Base-by-base conservation (phyloP, 2,329 filamentous ascomycete genomes). In the Hypoxylon sp. region DNA sequence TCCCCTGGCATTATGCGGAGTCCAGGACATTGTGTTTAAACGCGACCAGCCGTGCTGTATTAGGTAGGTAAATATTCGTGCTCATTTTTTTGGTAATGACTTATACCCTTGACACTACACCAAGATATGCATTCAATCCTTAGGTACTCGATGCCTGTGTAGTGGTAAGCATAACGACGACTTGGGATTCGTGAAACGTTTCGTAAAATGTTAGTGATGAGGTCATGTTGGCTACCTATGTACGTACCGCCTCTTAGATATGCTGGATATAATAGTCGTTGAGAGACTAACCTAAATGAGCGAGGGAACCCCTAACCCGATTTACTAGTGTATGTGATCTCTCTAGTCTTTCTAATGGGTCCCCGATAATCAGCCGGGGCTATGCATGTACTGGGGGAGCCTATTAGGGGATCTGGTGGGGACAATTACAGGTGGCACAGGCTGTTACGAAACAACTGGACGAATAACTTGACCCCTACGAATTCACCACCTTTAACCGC, bases 391-490 rank as follows among this genome's bases (percentile, higher is more conserved):
- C n/a, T 11, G 42, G 29, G 10, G 46, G 29, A 1, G 24, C 6
- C 5, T 11, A 33, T 58, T 57, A 65, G 61, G 65, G 65, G 61
- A 63, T 52, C 55, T 64, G 29, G 66, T 63, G 59, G 68, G 68
- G 65, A 61, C 35, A 10, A 58, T 62, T 69, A 67, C 65, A 71
- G 63, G 63, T 71, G 68, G 65, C 65, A 71, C 66, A 47, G 66
- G 63, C 56, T 71, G 65, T 64, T 69, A 71, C 63, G 66, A 68
- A 68, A 71, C 62, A 65, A 31, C 33, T 51, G 54, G 65, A 60
- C 53, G 50, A 63, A 63, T 63, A 58, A 60, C 55, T 50, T 63
- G 48, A 61, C 57, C 63, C 57, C 53, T 65, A 65, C 62, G 52
- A 46, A n/a, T 59, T 57, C 53, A 58, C 56, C 47, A 63, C 42